Base-by-base conservation (phyloP, 495 filamentous ascomycete genomes). In the Corynascus novoguineensis region DNA sequence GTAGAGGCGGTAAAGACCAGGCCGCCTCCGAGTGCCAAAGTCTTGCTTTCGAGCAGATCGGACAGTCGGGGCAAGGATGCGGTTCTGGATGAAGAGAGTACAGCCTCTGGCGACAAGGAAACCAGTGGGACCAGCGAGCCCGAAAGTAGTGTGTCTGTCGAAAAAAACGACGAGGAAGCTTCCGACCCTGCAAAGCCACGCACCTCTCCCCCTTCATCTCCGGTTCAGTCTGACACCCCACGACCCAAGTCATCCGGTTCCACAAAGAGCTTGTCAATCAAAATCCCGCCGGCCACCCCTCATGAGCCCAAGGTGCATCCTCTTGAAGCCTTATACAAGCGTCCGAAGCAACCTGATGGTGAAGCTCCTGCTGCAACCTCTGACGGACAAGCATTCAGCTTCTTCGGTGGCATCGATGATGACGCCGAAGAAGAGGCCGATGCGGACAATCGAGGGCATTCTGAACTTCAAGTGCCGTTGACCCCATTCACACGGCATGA, bases 301-400 rank as follows among this genome's bases (percentile, higher is more conserved):
- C 64, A 61, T 15, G 60, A 66, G 11, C 52, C 68, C 62, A 84
- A 87, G 59, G 75, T 93, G 12, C 90, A 96, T 60, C 92, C 91
- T 0, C 75, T 96, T 11, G 92, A 97, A 73, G 88, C 89, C 0
- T 81, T 97, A 8, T 97, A 91, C 77, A 96, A 96, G 65, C 83
- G 82, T 11, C 77, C 84, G 1, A 70, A 78, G 22, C 70, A 77
- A 2, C 64, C 64, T 44, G 66, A 70, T 3, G 60, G 58, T 6
- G 49, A 59, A 24, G 29, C 63, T 4, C 60, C 54, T 8, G 58
- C 61, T 10, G 34, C 65, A 7, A 63, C 52, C 7, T 42, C 72
- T 14, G 62, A 65, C 14, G 38, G 64, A 11, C 55, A 71, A 50
- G 58, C 64, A 11, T 78, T 80, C 58, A 76, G 67, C 64, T 84